Base-by-base conservation (phyloP, 1,284 basidiomycete genomes). In the Malassezia arunalokei region DNA sequence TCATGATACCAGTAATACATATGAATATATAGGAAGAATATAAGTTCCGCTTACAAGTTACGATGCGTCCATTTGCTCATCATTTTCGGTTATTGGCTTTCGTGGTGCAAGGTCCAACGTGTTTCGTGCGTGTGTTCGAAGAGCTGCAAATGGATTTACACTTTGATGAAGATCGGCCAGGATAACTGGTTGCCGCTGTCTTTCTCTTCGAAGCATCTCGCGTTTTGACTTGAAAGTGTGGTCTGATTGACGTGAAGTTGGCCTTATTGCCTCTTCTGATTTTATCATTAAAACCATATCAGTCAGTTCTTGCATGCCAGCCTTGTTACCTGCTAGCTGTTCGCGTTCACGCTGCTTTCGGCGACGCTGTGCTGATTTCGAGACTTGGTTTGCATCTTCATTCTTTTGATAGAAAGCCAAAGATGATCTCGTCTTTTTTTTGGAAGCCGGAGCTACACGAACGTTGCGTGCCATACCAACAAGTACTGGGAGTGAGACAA, bases 91-190 rank as follows among this genome's bases (percentile, higher is more conserved):
- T 24, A 24, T 2, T 24, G 20, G 20, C 20, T 24, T 9, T 29
- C 37, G 40, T 27, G 28, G 15, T 6, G 29, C 47, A 27, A 54
- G 46, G 7, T 41, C 37, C 31, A 69, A 59, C 6, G 66, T 62
- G 37, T 70, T 65, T 27, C 66, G 63, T 7, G 63, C 64, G 37
- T 70, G 68, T 1, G 61, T 56, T 14, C 68, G 60, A 2, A 70
- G 62, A 9, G 68, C 68, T 6, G 62, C 66, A 38, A 70, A 70
- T 7, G 68, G 68, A 37, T 59, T 60, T 30, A 51, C 53, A 32
- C 57, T 53, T 49, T 61, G 65, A 11, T 64, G 57, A 27, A 63
- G 55, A 40, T 70, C 65, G 3, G 60, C 49, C 15, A 70, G 48
- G 31, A 70, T 68, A 32, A 60, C 43, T 24, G 60, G 57, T 43